phyloP scores from a whole-genome alignment of 1,284 basidiomycete genomes.

The Cutaneotrichosporon sp. region DNA sequence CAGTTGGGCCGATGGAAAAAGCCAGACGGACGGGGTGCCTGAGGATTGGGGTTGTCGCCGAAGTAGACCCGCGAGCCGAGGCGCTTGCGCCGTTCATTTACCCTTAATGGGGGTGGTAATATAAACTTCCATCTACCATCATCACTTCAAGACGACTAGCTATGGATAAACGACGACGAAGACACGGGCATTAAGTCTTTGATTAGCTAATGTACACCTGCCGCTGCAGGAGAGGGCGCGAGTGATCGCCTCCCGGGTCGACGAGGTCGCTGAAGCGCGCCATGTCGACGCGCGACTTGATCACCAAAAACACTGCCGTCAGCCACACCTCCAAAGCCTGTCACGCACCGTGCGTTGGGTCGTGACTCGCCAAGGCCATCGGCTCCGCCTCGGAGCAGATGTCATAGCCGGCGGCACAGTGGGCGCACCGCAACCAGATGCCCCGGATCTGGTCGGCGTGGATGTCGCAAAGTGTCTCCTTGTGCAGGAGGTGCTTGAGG shows the following conservation, averaged over 20 bases:
- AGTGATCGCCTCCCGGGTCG: slow-evolving; percentile 39
- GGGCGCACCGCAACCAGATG: slow-evolving; percentile 83
- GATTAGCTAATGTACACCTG: slow-evolving; percentile 35
- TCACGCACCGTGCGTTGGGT: slow-evolving; percentile 65
- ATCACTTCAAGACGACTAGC: too few relatives aligned
- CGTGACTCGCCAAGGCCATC: slow-evolving; percentile 66
- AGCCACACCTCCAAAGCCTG: slow-evolving; percentile 2
- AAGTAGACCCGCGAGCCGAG: neutral
- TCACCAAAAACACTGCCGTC: slow-evolving; percentile 68
- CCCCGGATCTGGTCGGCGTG: slow-evolving; percentile 63
- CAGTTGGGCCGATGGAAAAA: neutral
- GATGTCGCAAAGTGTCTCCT: slow-evolving; percentile 51
- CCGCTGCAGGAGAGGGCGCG: slow-evolving; percentile 43
- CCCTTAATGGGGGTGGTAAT: neutral
- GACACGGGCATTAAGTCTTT: neutral
- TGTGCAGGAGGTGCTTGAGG: slow-evolving; percentile 66
- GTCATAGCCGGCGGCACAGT: slow-evolving; percentile 70
- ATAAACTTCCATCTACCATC: neutral
- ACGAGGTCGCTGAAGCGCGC: slow-evolving; percentile 41
- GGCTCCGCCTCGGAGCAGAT: slow-evolving; percentile 75
- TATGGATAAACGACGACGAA: too few relatives aligned
- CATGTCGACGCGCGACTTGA: slow-evolving; percentile 71
- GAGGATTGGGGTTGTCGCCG: neutral
- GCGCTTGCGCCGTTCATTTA: neutral
- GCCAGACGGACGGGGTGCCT: neutral